These are phyloP conservation scores for Trypanosoma scelopori DNA, from an alignment of 208 protist genomes.

Conservation along the genomic window DNA sequence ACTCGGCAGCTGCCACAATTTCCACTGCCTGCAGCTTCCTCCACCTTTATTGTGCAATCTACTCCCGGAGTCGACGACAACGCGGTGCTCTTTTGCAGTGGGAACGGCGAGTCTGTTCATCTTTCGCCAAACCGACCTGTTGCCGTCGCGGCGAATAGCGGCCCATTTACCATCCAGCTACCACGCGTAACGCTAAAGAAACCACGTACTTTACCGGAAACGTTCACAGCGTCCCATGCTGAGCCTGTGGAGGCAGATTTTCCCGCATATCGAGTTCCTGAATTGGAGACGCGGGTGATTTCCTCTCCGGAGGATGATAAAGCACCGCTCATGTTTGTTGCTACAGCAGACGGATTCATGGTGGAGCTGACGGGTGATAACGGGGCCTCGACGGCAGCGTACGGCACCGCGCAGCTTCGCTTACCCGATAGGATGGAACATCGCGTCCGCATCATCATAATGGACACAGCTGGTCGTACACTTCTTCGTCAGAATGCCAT, in stretches of 20 bases:
- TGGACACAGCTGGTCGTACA: constrained; percentile 32
- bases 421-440: constrained; percentile 51
- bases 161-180: constrained; percentile 62
- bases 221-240: constrained; percentile 6
- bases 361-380: constrained; percentile 62
- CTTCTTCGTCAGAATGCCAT: constrained; percentile 56
- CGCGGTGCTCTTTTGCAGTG: constrained; percentile 51
- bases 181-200: constrained; percentile 21
- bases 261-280: constrained; percentile 27
- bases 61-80: constrained; percentile 27
- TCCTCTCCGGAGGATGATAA: background rate
- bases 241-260: constrained; percentile 14
- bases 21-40: background rate
- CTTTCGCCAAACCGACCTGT: constrained; percentile 40
- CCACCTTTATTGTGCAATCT: constrained; percentile 53
- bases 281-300: constrained; percentile 55
- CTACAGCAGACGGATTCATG: constrained; percentile 38
- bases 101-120: constrained; percentile 46
- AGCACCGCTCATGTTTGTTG: constrained; percentile 39
- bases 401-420: constrained; percentile 38
- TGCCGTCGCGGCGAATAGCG: constrained; percentile 39
- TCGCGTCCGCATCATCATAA: constrained; percentile 49
- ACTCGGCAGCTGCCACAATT: background rate
- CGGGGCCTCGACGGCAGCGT: constrained; percentile 44
- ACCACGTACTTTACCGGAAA: background rate